phyloP scores from a whole-genome alignment of 73 alveolate genomes.

The Paraurostyla sp. region DNA sequence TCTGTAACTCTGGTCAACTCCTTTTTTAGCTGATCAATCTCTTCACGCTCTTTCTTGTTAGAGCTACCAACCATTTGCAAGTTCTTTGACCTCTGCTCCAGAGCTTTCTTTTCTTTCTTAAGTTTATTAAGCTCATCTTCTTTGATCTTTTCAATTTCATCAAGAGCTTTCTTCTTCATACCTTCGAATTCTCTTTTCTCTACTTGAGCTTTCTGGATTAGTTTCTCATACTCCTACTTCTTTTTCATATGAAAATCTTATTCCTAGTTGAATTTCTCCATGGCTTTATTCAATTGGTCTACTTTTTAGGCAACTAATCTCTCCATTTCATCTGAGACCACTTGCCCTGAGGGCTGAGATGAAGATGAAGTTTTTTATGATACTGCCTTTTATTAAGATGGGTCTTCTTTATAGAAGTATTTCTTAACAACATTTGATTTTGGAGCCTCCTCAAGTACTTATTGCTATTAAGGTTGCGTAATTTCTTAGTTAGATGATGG shows the following conservation, averaged over 20 bases:
- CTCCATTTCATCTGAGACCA: slow-evolving; percentile 3
- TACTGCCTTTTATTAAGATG: background rate
- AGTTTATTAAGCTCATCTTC: slow-evolving; percentile 39
- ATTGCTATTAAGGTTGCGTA: background rate
- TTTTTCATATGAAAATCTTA: background rate
- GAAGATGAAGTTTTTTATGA: background rate
- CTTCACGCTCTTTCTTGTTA: slow-evolving; percentile 54
- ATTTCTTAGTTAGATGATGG: background rate
- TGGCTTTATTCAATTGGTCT: slow-evolving; percentile 53
- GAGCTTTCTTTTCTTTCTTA: slow-evolving; percentile 51
- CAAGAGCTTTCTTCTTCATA: slow-evolving; percentile 43
- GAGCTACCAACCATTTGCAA: slow-evolving; percentile 13
- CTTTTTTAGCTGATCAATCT: slow-evolving; percentile 20
- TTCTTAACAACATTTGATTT: slow-evolving; percentile 33
- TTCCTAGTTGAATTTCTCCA: slow-evolving; percentile 33
- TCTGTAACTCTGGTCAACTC: slow-evolving; percentile 30
- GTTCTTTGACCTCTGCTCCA: slow-evolving; percentile 52
- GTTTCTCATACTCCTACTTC: slow-evolving; percentile 25
- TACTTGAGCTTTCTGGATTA: background rate
- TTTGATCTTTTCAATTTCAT: slow-evolving; percentile 37
- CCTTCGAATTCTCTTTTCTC: slow-evolving; percentile 48
- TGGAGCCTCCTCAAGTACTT: slow-evolving; percentile 16
- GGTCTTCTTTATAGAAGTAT: slow-evolving; percentile 42
- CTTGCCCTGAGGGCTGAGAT: background rate
- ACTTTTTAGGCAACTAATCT: background rate